Percentiles rank a stretch among this genome's conserved stretches.
Evolutionary conservation across 768 basidiomycete species (phyloP).

Genomic region (Lactarius deliciosus): DNA sequence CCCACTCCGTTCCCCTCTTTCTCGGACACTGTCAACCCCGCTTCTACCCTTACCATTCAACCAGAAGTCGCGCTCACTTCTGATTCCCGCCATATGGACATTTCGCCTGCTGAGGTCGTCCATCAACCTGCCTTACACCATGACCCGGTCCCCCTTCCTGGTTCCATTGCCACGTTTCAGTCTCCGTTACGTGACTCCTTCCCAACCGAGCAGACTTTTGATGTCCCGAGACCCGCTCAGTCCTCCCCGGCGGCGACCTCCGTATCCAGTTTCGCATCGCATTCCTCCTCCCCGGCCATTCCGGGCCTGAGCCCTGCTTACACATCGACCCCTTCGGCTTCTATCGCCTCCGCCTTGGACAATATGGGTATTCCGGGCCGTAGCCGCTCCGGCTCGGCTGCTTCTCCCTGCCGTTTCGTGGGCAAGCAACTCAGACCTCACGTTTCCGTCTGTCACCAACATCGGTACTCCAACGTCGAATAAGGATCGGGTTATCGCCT

Average conservation of each 20-base stretch:
- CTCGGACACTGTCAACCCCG: slow-evolving; percentile 30
- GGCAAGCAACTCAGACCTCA: slow-evolving; percentile 33
- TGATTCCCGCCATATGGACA: slow-evolving; percentile 34
- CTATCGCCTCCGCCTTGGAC: slow-evolving; percentile 39
- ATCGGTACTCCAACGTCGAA: slow-evolving; percentile 32
- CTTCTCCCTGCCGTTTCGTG: slow-evolving; percentile 35
- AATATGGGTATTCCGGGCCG: slow-evolving; percentile 30
- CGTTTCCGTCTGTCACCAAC: slow-evolving; percentile 34
- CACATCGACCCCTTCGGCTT: slow-evolving; percentile 34
- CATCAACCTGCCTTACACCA: slow-evolving; percentile 20
- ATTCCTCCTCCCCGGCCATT: slow-evolving; percentile 37
- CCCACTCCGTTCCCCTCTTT: slow-evolving; percentile 32
- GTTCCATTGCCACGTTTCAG: slow-evolving; percentile 23
- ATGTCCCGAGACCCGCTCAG: slow-evolving; percentile 33
- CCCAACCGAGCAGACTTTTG: slow-evolving; percentile 23
- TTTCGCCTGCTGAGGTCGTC: slow-evolving; percentile 26
- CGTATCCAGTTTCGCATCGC: slow-evolving; percentile 37
- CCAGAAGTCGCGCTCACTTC: slow-evolving; percentile 29
- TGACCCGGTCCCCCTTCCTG: slow-evolving; percentile 20
- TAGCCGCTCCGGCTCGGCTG: slow-evolving; percentile 38
- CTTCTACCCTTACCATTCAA: slow-evolving; percentile 28
- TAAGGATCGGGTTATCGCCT: slow-evolving; percentile 35
- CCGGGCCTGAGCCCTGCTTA: slow-evolving; percentile 36
- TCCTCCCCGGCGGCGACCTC: slow-evolving; percentile 38
- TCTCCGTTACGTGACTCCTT: slow-evolving; percentile 20